Base-by-base conservation (phyloP, 495 filamentous ascomycete species). In the Xylaria venustula region DNA sequence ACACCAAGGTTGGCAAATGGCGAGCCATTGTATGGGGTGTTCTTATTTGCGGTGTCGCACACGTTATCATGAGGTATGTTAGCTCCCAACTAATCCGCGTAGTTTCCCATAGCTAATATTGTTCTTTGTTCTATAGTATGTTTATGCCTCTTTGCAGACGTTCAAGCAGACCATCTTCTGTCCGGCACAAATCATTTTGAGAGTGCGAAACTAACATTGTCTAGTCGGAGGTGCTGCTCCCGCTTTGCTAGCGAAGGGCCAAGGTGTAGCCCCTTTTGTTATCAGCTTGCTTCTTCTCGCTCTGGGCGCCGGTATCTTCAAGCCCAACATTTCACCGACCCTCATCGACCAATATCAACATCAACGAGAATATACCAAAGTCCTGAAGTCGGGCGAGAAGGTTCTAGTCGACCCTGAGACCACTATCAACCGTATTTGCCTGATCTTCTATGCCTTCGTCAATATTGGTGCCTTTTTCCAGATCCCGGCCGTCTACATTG, bases 371-470 rank as follows among this genome's bases (percentile, higher is more conserved):
- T 84, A 84, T 62, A 81, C 86, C 26, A 85, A 86, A 65, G 87
- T 81, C 58, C 77, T 85, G 25, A 80, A 83, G 73, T 85, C 78
- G 53, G 90, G 90, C 54, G 88, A 92, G 75, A 81, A 84, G 32
- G 87, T 90, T 23, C 84, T 94, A 53, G 83, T 92, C 41, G 89
- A 92, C 66, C 90, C 90, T 1, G 77, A 84, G 45, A 81, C 90
- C 47, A 92, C 89, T 11, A 83, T 89, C 59, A 87, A 90, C 74
- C 81, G 86, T 45, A 87, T 93, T 57, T 76, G 78, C 75, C 54
- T 80, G 53, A 77, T 74, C 73, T 90, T 90, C 72, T 92, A 92
- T 69, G 73, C 83, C 45, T 86, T 87, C 64, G 90, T 93, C 79
- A 93, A 94, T 74, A 42, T 93, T 49, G 90, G 90, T 79, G 42